Base-by-base conservation (phyloP, 768 basidiomycete genomes). In the Trametes villosa region DNA sequence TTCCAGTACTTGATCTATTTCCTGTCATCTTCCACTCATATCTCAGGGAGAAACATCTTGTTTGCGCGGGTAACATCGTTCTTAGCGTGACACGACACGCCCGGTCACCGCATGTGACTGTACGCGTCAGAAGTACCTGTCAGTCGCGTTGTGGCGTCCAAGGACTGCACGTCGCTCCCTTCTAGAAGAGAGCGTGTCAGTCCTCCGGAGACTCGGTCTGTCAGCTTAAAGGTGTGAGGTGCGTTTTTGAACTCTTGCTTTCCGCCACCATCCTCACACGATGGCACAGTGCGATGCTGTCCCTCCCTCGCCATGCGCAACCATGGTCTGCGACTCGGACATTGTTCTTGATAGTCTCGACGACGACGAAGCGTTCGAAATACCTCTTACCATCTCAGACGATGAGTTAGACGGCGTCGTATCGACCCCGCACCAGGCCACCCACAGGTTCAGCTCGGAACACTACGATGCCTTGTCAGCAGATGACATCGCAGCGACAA, bases 51-150 rank as follows among this genome's bases (percentile, higher is more conserved):
- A 18, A 9, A 20, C 4, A 18, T 22, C 4, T 2, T 12, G 22
- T 9, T 9, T 9, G 41, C 20, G 11, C n/a, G 22, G 17, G 15
- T 18, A 38, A 3, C 36, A 5, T 8, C 30, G 30, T 41, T 50
- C 47, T 22, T 50, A 44, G 53, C n/a, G 60, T 62, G 61, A 53
- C 47, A 50, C 11, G 26, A 31, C 57, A 47, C 62, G 62, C 20
- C 3, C 33, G 22, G 63, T 64, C 63, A 64, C 63, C 17, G 0
- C 33, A 34, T 11, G 63, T 64, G 63, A 64, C 55, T 2, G 8
- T 3, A 48, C 63, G 63, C 59, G 59, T 57, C 33, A 7, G 33
- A 34, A 13, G 33, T n/a, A n/a, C n/a, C n/a, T n/a, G n/a, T 30
- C 12, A 22, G 18, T 9, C n/a, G 2, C 20, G 31, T 5, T 31